A percentile compares a stretch with the other conserved stretches of the same genome.
Evolutionary conservation across 192 early-diverging fungal genomes (phyloP).

Genomic region (Coemansia sp.): DNA sequence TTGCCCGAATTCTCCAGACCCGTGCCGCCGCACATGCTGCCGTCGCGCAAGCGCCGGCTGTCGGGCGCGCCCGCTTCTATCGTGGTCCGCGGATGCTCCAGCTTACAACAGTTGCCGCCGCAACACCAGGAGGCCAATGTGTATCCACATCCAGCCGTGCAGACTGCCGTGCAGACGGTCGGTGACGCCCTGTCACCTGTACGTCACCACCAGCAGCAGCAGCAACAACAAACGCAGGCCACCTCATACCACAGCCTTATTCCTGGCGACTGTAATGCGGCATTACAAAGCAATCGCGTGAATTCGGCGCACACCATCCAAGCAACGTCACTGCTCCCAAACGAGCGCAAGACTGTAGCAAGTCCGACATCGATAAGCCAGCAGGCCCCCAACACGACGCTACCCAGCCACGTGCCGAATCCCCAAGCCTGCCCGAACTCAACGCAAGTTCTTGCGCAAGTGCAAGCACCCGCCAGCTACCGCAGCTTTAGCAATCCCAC

Average conservation of each 20-base stretch:
- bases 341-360: background rate
- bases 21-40: background rate
- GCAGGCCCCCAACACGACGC: background rate
- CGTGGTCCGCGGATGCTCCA: constrained; percentile 1
- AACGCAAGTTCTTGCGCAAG: background rate
- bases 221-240: no score
- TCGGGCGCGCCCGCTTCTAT: background rate
- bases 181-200: no score
- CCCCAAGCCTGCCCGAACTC: background rate
- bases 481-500: background rate
- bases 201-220: no score
- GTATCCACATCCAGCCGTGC: background rate
- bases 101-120: background rate
- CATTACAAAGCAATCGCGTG: background rate
- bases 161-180: no score
- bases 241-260: background rate
- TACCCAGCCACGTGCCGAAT: background rate
- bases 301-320: background rate
- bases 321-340: background rate
- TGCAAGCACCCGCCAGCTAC: background rate
- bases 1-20: constrained; percentile 26
- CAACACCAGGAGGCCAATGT: background rate
- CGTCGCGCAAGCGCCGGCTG: background rate
- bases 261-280: background rate
- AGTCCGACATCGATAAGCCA: background rate